Evolutionary conservation across 495 filamentous ascomycete species (phyloP).

Genomic region (Hypoxylon crocopeplum): DNA sequence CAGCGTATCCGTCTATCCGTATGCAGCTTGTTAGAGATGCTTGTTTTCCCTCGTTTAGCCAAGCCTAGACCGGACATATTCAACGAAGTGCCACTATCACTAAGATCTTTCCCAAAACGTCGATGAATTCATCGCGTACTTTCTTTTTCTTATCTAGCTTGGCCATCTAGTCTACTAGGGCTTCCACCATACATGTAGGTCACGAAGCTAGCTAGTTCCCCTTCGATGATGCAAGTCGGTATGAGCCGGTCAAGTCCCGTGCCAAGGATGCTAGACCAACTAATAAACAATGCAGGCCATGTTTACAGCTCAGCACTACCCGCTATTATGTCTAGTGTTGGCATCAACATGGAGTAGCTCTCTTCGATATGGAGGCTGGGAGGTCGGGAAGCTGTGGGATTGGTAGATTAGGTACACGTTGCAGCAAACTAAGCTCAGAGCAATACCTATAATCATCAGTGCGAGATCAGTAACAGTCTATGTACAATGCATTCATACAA

Average conservation of each 20-base stretch:
- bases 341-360: not conserved
- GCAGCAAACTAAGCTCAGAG: not conserved
- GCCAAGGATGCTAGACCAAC: constrained; percentile 13
- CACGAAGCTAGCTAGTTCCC: constrained; percentile 14
- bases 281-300: constrained; percentile 5
- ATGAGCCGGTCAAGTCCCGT: constrained; percentile 14
- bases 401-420: constrained; percentile 2
- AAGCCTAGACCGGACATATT: not conserved
- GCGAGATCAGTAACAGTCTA: no score
- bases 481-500: no score
- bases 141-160: constrained; percentile 9
- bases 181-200: no score
- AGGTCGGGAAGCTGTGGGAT: constrained; percentile 4
- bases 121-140: constrained; percentile 9
- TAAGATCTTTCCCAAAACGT: constrained; percentile 1
- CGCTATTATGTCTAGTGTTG: constrained; percentile 1
- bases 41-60: constrained; percentile 7
- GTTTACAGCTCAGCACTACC: constrained; percentile 1
- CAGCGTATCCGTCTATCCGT: no score
- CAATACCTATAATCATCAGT: not conserved
- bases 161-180: not conserved
- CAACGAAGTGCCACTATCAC: not conserved
- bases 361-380: no score
- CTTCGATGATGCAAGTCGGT: constrained; percentile 30
- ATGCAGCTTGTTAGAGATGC: not conserved